Base-by-base conservation (phyloP, 2,329 filamentous ascomycete genomes). In the Neofusicoccum kwambonambiense region DNA sequence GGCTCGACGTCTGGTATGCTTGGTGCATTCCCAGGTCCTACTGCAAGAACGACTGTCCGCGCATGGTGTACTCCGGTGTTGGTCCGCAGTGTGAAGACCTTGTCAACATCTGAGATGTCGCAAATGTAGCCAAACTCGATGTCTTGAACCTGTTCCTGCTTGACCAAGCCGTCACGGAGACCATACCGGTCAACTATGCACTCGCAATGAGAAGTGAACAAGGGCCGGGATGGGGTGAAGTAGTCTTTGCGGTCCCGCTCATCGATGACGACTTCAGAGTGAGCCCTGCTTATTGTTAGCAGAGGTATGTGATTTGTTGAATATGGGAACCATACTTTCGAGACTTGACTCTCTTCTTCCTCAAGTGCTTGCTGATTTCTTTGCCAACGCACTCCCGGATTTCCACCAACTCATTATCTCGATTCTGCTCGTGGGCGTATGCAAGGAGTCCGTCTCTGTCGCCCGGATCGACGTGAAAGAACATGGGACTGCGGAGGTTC, bases 381-480 rank as follows among this genome's bases (percentile, higher is more conserved):
- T 90, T 92, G 0, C 91, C 91, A 0, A 93, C 90, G 67, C 90
- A 92, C 2, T 89, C 88, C 0, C 83, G 79, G 54, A 94, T 89
- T 76, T 93, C 89, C 52, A 85, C 80, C 8, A 93, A 76, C 70
- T 94, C 90, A 5, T 78, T 76, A 65, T 87, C 83, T n/a, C 87
- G 78, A 0, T 83, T 83, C 17, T 84, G 80, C 64, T 85, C 82
- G 70, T 90, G 87, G 0, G 89, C 84, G 75, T 89, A 90, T 0
- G 87, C 88, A 22, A 93, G 78, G 70, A 94, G 78, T 0, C 88
- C 88, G 77, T 94, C 91, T 1, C 90, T 82, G 74, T 94, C 90
- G 0, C 85, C 81, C 0, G 91, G 91, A 71, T 94, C 90, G 13
- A 91, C 82, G 72, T 95, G 91, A 79, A 92, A 94, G 71, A 93